Evolutionary conservation across 148 eudicot genomes (phyloP).

Genomic region (Nyssa sinensis): DNA sequence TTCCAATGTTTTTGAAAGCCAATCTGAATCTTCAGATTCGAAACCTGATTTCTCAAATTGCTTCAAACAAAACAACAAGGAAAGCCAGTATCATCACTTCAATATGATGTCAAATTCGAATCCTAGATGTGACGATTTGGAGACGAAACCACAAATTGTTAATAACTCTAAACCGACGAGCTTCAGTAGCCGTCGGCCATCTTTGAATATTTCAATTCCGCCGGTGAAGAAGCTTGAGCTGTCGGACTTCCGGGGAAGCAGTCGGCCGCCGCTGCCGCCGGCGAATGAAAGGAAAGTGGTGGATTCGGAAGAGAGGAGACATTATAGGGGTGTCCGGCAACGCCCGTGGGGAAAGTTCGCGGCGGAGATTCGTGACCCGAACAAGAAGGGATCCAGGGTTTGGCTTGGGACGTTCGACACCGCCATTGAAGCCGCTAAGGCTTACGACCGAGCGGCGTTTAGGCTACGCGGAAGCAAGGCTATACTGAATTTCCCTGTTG

Average conservation of each 20-base stretch:
- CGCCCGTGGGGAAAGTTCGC: constrained; percentile 52
- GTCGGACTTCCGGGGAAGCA: background rate
- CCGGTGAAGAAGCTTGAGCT: background rate
- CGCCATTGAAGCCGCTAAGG: constrained; percentile 42
- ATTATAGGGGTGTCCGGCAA: constrained; percentile 40
- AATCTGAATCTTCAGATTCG: background rate
- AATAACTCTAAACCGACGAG: background rate
- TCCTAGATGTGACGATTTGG: too few relatives aligned
- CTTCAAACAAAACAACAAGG: too few relatives aligned
- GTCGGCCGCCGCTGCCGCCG: background rate
- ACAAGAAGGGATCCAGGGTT: constrained; percentile 32
- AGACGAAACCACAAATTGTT: constrained; percentile 13
- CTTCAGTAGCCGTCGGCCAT: constrained; percentile 24
- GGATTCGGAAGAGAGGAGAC: constrained; percentile 16
- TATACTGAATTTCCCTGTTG: constrained; percentile 38
- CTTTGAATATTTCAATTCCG: constrained; percentile 24
- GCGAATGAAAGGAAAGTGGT: background rate
- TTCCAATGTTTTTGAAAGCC: background rate
- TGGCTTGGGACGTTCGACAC: constrained; percentile 47
- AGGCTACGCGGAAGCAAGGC: constrained; percentile 42
- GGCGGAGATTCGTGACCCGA: constrained; percentile 48
- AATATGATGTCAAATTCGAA: too few relatives aligned
- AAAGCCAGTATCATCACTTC: too few relatives aligned
- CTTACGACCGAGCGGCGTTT: constrained; percentile 44
- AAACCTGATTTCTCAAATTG: background rate